Base-by-base conservation (phyloP, 495 filamentous ascomycete species). In the Neurospora sp. region DNA sequence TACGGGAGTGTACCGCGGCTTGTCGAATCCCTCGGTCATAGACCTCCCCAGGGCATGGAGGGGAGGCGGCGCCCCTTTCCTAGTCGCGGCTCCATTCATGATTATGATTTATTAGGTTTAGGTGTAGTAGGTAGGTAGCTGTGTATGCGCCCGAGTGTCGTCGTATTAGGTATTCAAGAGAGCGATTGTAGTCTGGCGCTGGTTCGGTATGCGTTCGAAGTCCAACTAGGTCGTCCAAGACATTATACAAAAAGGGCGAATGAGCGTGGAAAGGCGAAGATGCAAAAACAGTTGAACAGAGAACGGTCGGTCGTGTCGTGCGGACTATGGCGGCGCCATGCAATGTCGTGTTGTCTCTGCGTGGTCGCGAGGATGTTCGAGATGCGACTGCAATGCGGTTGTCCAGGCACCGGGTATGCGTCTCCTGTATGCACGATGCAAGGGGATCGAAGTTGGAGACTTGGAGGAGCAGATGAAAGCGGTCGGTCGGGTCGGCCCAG, bases 1-100 rank as follows among this genome's bases (percentile, higher is more conserved):
- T 79, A 89, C 87, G 16, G 82, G 82, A 76, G 86, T 87, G 70
- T 81, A 85, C 69, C 79, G 79, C 44, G 82, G 80, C 69, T 75
- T 82, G 66, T 87, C 82, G 53, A 66, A 66, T 3, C 27, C 53
- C 14, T 66, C 53, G 6, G 53, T 18, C 53, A 66, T 66, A 1
- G 53, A 66, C 7, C 71, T 40, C 31, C n/a, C 61, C 20, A 40
- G 14, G 12, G 14, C 27, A 35, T 31, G 31, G 10, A 44, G 39
- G 46, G 41, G 74, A 27, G 40, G 69, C 18, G 38, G 72, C 59
- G 40, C 72, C 70, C 72, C 73, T 72, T 66, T 70, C 70, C 75
- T 69, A 48, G 75, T 72, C 66, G 71, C 22, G 69, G 69, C 74
- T 27, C 75, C 75, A 59, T 77, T 77, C 75, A 77, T 77, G 27